Evolutionary conservation across 352 stramenopile species (phyloP), one percentile per base, ranked within the genome.

Genomic region (Globisporangium spiculum): DNA sequence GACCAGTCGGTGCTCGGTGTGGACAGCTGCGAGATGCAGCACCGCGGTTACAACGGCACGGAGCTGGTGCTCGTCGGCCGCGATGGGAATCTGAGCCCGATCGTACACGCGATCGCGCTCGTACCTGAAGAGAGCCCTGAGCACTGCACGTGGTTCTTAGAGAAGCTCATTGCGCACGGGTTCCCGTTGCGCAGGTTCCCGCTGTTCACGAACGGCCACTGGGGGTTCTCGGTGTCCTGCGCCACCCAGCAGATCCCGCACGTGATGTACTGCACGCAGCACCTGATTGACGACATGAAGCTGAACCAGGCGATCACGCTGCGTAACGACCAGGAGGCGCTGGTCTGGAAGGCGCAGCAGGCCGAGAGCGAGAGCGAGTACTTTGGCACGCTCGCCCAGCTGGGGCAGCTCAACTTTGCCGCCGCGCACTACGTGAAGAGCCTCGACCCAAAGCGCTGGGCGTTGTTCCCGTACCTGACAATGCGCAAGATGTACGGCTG

Each of bases 401-500:
- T 83, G 41, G 65, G 62, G 8, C 74, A 76, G 34, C 72, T 73
- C 22, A 79, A 83, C 36, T 66, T 70, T 30, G 58, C 65, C n/a
- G 73, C 76, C 10, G 79, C 75, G n/a, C 65, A 83, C 7, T 76
- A 77, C 26, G 64, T 84, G 26, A 70, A 73, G 20, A 62, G 57
- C 2, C 44, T 84, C 18, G 73, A 86, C 52, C 76, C 79, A 6
- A 55, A 41, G 1, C 74, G 63, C 14, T 86, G 79, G 79, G 79
- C 76, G 6, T n/a, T 86, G 16, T 86, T 81, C 65, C 79, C 79
- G 55, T 74, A 82, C 59, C 50, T 83, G 60, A 61, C 75, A 4
- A 54, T 74, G 53, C 66, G 75, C 18, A 75, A 81, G 65, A 69
- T 86, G 59, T 86, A 83, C 68, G 79, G 79, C 24, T 86, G 79